A percentile compares a stretch with the other conserved stretches of the same genome.
Evolutionary conservation across 345 rosid species (phyloP).

Genomic region (Leavenworthia alabamica): DNA sequence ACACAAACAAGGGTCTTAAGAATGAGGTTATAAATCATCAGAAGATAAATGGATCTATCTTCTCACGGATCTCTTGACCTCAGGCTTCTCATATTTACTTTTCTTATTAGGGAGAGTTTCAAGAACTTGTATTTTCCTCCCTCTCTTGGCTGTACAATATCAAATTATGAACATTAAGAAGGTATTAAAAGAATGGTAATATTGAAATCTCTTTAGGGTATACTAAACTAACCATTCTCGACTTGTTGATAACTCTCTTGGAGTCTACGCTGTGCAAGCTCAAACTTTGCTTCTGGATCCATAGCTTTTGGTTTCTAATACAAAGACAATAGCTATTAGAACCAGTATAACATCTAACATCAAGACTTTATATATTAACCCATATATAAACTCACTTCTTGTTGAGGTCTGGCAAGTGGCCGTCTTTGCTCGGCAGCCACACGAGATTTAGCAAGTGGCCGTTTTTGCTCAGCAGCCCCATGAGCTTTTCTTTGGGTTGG

Average conservation of each 20-base stretch:
- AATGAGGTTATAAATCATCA: too few species aligned
- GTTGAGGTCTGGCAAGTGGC: constrained; percentile 24
- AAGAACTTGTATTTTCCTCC: constrained; percentile 74
- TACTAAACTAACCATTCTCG: constrained; percentile 52
- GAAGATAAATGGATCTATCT: constrained; percentile 22
- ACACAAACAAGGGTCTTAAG: neutral
- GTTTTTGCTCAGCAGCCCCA: too few species aligned
- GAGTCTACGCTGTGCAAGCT: constrained; percentile 75
- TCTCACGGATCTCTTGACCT: constrained; percentile 40
- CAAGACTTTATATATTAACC: constrained; percentile 33
- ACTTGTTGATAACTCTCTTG: constrained; percentile 78
- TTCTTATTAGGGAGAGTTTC: constrained; percentile 83
- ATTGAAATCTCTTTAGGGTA: neutral
- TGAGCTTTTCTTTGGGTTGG: constrained; percentile 34
- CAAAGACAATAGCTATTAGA: constrained; percentile 15
- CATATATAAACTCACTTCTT: constrained; percentile 52
- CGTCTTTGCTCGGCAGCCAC: constrained; percentile 21
- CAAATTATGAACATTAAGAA: constrained; percentile 8
- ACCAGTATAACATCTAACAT: neutral
- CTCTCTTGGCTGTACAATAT: constrained; percentile 76
- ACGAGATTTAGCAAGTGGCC: too few species aligned
- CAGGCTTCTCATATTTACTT: constrained; percentile 39
- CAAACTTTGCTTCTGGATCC: constrained; percentile 54
- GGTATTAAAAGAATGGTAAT: neutral
- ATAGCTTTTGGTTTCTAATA: constrained; percentile 37